phyloP scores from a whole-genome alignment of 495 filamentous ascomycete species.

The Penicillium cinerascens region DNA sequence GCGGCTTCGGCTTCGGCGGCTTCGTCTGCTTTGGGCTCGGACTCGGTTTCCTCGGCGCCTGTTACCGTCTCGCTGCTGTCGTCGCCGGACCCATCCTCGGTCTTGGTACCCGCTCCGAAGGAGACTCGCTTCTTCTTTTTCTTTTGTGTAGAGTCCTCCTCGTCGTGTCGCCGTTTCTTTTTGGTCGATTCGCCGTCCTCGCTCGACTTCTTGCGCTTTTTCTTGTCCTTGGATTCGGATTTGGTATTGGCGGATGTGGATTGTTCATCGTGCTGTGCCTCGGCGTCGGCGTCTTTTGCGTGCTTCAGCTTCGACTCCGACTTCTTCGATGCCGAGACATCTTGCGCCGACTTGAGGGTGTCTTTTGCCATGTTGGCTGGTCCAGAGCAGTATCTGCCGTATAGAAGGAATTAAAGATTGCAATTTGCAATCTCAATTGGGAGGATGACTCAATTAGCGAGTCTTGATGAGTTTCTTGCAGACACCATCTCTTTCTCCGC shows the following conservation, averaged over 20 bases:
- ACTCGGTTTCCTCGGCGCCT: neutral
- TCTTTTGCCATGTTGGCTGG: constrained; percentile 20
- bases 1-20: constrained; percentile 7
- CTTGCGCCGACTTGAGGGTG: constrained; percentile 26
- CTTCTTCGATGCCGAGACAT: constrained; percentile 73
- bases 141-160: constrained; percentile 17
- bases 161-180: constrained; percentile 23
- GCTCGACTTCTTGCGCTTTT: constrained; percentile 18
- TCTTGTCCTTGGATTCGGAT: constrained; percentile 20
- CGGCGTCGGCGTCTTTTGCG: constrained; percentile 43
- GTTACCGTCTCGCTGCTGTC: constrained; percentile 14
- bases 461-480: neutral
- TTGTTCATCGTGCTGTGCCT: constrained; percentile 15
- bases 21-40: constrained; percentile 1
- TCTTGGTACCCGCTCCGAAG: constrained; percentile 69
- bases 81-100: constrained; percentile 46
- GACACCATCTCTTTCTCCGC: neutral
- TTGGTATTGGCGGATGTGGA: constrained; percentile 11
- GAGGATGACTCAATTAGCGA: neutral
- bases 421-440: neutral
- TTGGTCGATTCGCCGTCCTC: constrained; percentile 15
- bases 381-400: neutral
- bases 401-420: neutral
- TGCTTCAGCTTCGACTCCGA: constrained; percentile 72
- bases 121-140: constrained; percentile 65